These are phyloP conservation scores for Xylaria venustula DNA, from an alignment of 495 filamentous ascomycete genomes.

Conservation along the genomic window DNA sequence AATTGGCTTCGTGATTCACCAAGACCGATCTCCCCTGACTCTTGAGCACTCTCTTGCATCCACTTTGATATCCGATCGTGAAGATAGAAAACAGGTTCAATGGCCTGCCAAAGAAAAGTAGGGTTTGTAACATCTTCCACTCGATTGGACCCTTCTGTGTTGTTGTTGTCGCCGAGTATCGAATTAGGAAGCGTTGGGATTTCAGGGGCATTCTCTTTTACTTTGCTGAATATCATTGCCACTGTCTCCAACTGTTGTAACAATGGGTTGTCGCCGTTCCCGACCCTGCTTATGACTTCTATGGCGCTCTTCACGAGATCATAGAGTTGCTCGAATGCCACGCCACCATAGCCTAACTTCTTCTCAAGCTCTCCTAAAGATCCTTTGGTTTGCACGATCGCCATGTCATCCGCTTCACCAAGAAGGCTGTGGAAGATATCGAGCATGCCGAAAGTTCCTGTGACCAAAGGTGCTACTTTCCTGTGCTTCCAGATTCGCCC, in stretches of 20 bases:
- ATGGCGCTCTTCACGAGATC: constrained; percentile 50
- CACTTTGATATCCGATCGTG: constrained; percentile 14
- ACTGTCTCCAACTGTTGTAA: constrained; percentile 8
- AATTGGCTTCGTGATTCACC: constrained; percentile 41
- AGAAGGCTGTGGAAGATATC: constrained; percentile 78
- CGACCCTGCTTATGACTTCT: constrained; percentile 63
- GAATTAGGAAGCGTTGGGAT: constrained; percentile 45
- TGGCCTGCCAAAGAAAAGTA: constrained; percentile 7
- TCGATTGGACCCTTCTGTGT: constrained; percentile 47
- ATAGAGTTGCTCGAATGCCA: constrained; percentile 49
- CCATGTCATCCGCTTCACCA: constrained; percentile 71
- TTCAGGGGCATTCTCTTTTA: neutral
- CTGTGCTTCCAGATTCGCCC: constrained; percentile 53
- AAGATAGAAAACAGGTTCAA: constrained; percentile 12
- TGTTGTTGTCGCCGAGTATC: neutral
- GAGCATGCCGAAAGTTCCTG: constrained; percentile 74
- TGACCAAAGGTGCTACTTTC: constrained; percentile 64
- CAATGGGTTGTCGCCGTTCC: constrained; percentile 40
- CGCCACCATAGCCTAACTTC: constrained; percentile 56
- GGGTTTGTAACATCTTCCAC: constrained; percentile 43
- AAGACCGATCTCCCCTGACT: constrained; percentile 8
- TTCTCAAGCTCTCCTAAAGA: constrained; percentile 67
- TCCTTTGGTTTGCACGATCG: constrained; percentile 56
- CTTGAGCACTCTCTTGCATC: constrained; percentile 14
- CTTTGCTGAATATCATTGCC: constrained; percentile 6